Conservation (phyloP, 495 filamentous ascomycete species). For the Aspergillus panamensis region DNA sequence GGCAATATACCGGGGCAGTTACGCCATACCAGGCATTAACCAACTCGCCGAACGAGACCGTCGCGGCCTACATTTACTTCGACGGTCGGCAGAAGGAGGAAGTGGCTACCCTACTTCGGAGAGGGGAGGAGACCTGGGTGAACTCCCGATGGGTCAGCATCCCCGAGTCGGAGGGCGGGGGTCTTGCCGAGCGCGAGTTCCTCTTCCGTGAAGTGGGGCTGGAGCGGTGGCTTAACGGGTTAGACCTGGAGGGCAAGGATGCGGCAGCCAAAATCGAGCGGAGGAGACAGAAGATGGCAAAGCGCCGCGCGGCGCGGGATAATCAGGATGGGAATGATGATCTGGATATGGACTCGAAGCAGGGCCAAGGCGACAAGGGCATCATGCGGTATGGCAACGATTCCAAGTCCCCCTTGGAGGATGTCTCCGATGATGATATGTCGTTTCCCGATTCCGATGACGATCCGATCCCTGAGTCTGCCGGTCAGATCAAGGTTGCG, state of each 20-base stretch:
- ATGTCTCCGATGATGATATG: conserved; percentile 64
- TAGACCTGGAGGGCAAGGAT: conserved; percentile 85
- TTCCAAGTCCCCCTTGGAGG: conserved; percentile 66
- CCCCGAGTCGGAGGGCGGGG: conserved; percentile 83
- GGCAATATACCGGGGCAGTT: conserved; percentile 56
- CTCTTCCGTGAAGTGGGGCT: conserved; percentile 95
- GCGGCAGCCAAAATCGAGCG: conserved; percentile 87
- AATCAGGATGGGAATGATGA: conserved; percentile 43
- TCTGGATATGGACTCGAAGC: conserved; percentile 48
- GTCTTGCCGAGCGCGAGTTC: conserved; percentile 94
- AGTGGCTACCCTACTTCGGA: conserved; percentile 86
- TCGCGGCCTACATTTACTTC: conserved; percentile 98
- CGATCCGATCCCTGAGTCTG: conserved; percentile 87
- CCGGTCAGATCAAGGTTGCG: conserved; percentile 97
- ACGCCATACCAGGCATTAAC: conserved; percentile 86
- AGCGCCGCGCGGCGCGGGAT: conserved; percentile 68
- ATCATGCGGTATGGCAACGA: conserved; percentile 78
- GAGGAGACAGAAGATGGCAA: conserved; percentile 82
- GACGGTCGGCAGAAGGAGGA: conserved; percentile 95
- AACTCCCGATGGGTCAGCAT: conserved; percentile 97
- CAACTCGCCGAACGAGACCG: conserved; percentile 86
- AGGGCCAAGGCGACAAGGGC: conserved; percentile 45
- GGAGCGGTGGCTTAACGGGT: conserved; percentile 90
- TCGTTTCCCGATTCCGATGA: conserved; percentile 76
- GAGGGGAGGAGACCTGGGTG: conserved; percentile 98